A percentile compares a stretch with the other conserved stretches of the same genome.
Evolutionary conservation across 441 rosid genomes (phyloP).

Genomic region (Isatis lusitanica): DNA sequence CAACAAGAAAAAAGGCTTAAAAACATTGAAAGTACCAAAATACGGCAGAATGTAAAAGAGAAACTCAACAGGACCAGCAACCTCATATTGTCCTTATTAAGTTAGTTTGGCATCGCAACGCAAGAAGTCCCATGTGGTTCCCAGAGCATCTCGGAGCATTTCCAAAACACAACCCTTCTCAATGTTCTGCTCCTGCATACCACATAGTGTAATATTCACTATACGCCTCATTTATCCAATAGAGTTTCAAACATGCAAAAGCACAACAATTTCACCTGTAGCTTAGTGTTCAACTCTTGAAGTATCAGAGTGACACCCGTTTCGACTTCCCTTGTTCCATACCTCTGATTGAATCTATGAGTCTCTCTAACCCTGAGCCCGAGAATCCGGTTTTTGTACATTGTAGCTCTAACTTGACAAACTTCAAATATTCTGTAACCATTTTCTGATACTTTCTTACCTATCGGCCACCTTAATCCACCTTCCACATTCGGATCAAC

Average conservation of each 20-base stretch:
- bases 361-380: slow-evolving; percentile 49
- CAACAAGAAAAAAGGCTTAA: background rate
- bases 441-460: slow-evolving; percentile 32
- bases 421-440: slow-evolving; percentile 45
- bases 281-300: slow-evolving; percentile 34
- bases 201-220: background rate
- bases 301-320: slow-evolving; percentile 47
- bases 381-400: slow-evolving; percentile 41
- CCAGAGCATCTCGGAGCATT: slow-evolving; percentile 21
- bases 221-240: background rate
- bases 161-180: slow-evolving; percentile 9
- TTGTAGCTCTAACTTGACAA: slow-evolving; percentile 41
- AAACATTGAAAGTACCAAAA: background rate
- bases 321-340: slow-evolving; percentile 35
- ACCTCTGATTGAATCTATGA: slow-evolving; percentile 44
- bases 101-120: background rate
- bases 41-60: background rate
- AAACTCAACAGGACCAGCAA: background rate
- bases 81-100: background rate
- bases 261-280: background rate
- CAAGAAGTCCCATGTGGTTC: slow-evolving; percentile 12
- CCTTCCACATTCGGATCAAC: slow-evolving; percentile 54
- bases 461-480: slow-evolving; percentile 52
- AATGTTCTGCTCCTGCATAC: background rate
- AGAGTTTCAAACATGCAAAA: background rate